Percentiles rank a stretch among this genome's conserved stretches.
phyloP scores from a whole-genome alignment of 2,329 filamentous ascomycete genomes.

The Alternaria novae-zelandiae region DNA sequence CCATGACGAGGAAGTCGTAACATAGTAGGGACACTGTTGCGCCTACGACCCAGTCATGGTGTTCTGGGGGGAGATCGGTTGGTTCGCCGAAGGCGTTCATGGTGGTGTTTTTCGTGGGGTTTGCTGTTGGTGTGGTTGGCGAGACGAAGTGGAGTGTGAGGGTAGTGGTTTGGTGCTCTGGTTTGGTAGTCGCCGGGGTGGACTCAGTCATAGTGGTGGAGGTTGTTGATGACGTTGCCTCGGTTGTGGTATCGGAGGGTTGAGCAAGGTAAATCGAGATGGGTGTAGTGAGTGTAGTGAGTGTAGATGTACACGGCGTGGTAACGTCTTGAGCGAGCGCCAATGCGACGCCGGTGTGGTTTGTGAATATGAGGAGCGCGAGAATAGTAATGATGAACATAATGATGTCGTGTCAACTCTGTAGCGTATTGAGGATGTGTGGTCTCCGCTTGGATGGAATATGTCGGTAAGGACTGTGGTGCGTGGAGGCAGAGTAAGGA shows the following conservation, averaged over 20 bases:
- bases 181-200: not conserved
- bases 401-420: not conserved
- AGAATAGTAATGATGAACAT: not conserved
- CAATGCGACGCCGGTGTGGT: not conserved
- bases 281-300: not conserved
- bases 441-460: not conserved
- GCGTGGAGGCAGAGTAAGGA: not conserved
- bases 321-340: not conserved
- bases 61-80: not conserved
- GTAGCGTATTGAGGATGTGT: not conserved
- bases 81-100: not conserved
- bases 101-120: not conserved
- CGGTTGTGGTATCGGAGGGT: not conserved
- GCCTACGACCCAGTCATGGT: slow-evolving; percentile 13
- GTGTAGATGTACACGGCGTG: not conserved
- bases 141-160: not conserved
- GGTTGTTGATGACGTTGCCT: not conserved
- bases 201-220: not conserved
- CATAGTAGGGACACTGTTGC: slow-evolving; percentile 21
- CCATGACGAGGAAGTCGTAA: slow-evolving; percentile 22
- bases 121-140: not conserved
- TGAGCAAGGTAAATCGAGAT: not conserved
- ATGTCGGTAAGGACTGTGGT: not conserved
- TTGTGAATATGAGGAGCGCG: not conserved
- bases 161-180: not conserved